Percentiles rank a stretch among this genome's conserved stretches.
These are phyloP conservation scores for Micractinium conductrix DNA, from an alignment of 139 green algal genomes.

Conservation along the genomic window DNA sequence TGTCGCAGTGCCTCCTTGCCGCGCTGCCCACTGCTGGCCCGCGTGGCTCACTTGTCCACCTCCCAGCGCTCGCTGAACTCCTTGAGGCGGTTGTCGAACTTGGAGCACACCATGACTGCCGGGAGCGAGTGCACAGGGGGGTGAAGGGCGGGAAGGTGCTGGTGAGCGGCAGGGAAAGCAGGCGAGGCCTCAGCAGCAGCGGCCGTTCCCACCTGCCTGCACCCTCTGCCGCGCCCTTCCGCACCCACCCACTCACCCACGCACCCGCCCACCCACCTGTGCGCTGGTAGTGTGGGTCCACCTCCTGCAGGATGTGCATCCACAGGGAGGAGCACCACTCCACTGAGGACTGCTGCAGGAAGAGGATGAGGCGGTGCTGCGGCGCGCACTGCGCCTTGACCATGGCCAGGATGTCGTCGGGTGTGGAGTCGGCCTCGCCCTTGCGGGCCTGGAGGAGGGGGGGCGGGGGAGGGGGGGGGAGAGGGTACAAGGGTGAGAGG, in stretches of 20 bases:
- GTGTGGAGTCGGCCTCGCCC: conserved; percentile 86
- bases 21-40: neutral
- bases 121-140: neutral
- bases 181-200: neutral
- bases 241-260: neutral
- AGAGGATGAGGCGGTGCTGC: conserved; percentile 92
- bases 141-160: neutral
- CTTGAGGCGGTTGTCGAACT: conserved; percentile 97
- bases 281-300: conserved; percentile 89
- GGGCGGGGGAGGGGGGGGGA: neutral
- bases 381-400: conserved; percentile 88
- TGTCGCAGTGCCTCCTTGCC: too few relatives aligned
- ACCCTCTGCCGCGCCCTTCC: neutral
- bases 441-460: conserved; percentile 63
- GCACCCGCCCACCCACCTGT: conserved; percentile 46
- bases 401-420: conserved; percentile 93
- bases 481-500: neutral
- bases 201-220: neutral
- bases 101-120: conserved; percentile 90
- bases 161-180: neutral
- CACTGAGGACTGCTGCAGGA: conserved; percentile 93
- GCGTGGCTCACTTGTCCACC: conserved; percentile 90
- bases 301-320: conserved; percentile 90
- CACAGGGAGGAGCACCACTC: conserved; percentile 94
- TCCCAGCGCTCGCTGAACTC: conserved; percentile 95